Conservation (phyloP, 31 red algal genomes). For the Porphyra umbilicalis region DNA sequence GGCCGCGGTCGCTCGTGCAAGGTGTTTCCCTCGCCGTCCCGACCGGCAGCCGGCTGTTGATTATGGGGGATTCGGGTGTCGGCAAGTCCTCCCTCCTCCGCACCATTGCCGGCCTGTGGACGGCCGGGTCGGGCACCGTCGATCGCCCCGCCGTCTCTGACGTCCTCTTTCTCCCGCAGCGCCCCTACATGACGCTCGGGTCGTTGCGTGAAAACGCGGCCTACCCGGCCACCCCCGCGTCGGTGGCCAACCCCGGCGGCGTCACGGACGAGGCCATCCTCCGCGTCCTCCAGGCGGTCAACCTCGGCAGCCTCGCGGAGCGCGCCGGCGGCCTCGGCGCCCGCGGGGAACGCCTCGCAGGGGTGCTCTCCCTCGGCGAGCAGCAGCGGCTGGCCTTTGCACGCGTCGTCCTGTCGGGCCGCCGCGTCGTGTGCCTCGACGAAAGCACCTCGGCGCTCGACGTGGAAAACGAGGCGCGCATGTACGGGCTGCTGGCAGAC, state of each 20-base stretch:
- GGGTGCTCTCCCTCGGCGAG: slow-evolving; percentile 70
- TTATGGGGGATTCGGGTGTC: slow-evolving; percentile 72
- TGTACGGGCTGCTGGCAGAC: slow-evolving; percentile 58
- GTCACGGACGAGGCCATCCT: slow-evolving; percentile 43
- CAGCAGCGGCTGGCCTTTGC: slow-evolving; percentile 93
- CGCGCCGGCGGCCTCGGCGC: slow-evolving; percentile 42
- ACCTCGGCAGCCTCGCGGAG: slow-evolving; percentile 41
- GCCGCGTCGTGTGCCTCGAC: slow-evolving; percentile 67
- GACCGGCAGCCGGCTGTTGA: slow-evolving; percentile 29
- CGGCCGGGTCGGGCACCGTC: slow-evolving; percentile 44
- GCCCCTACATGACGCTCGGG: slow-evolving; percentile 74
- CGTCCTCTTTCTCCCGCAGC: slow-evolving; percentile 75
- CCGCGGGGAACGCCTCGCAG: slow-evolving; percentile 30
- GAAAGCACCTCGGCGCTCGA: slow-evolving; percentile 73
- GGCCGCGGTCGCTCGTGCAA: slow-evolving; percentile 32
- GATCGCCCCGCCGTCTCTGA: slow-evolving; percentile 10
- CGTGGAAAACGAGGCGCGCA: slow-evolving; percentile 47
- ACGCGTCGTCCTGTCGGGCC: slow-evolving; percentile 44
- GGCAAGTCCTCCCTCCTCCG: slow-evolving; percentile 88
- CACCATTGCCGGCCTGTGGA: slow-evolving; percentile 79
- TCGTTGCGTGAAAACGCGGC: slow-evolving; percentile 70
- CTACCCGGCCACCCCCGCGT: slow-evolving; percentile 32
- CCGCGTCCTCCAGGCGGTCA: slow-evolving; percentile 51
- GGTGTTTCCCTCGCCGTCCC: slow-evolving; percentile 27
- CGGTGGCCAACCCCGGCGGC: background rate